Evolutionary conservation across 768 basidiomycete species (phyloP), one percentile per base, ranked within the genome.

Genomic region (Lentinula detonsa): DNA sequence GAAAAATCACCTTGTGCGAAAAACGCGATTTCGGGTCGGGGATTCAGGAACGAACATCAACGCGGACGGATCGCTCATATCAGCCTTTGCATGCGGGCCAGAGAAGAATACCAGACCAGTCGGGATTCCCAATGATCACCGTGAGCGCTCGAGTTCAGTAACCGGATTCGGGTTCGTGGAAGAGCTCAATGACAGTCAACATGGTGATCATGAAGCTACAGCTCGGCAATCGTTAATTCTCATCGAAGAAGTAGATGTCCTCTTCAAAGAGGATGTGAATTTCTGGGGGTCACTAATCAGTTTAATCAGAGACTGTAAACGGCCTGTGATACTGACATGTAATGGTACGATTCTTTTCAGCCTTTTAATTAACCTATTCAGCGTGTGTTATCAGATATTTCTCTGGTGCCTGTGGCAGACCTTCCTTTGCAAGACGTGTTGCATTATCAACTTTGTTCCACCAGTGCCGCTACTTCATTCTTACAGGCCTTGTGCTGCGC

Each of bases 261-360:
- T 98, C 51, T 99, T 87, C 75, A 86, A 85, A 62, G 91, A 94
- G 53, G 97, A 95, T 74, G 70, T 72, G 35, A 88, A 85, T 64
- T 98, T 95, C 72, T 96, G 93, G 93, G 80, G 87, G 15, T 83
- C 89, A 2, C 83, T 98, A 31, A 78, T 89, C 8, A 81, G 84
- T 60, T 81, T 99, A 62, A 94, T 98, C 69, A 85, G 82, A 62
- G 82, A 90, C 16, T 93, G 93, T 65, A 85, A 84, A 65, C 78
- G 97, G 60, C 96, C 97, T 5, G 89, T 99, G 45, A 82, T 99
- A 55, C 83, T 94, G 75, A 98, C 96, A 58, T 98, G 97, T 73
- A 97, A 95, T 66, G 95, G 96, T 95, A 68, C 71, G 85, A 65
- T 39, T 52, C 63, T 40, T 16, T 42, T 49, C 45, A 21, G 37